Conservation (phyloP, 2,329 filamentous ascomycete species). For the Pseudogymnoascus sp. region DNA sequence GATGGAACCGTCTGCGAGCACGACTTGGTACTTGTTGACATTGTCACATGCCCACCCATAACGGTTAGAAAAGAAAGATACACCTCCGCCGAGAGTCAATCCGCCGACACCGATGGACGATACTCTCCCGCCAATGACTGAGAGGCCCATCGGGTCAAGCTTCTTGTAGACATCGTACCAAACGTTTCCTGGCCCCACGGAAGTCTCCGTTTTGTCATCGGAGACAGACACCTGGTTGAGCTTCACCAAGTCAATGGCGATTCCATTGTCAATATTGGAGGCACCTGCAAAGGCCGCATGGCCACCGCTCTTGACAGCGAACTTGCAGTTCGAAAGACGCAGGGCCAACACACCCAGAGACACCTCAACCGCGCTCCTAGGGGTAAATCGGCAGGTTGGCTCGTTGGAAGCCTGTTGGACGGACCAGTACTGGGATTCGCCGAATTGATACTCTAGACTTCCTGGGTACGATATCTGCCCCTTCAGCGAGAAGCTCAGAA, state of each 20-base stretch:
- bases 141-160: slow-evolving; percentile 26
- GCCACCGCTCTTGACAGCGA: slow-evolving; percentile 21
- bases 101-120: slow-evolving; percentile 18
- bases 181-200: slow-evolving; percentile 30
- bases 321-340: slow-evolving; percentile 15
- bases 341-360: slow-evolving; percentile 9
- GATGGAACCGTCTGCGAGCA: slow-evolving; percentile 27
- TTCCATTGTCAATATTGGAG: slow-evolving; percentile 41
- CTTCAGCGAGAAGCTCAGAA: slow-evolving; percentile 12
- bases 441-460: slow-evolving; percentile 12
- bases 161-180: slow-evolving; percentile 33
- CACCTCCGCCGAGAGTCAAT: slow-evolving; percentile 16
- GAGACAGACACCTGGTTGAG: slow-evolving; percentile 21
- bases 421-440: slow-evolving; percentile 16
- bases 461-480: slow-evolving; percentile 16
- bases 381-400: slow-evolving; percentile 16
- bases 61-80: slow-evolving; percentile 18
- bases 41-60: slow-evolving; percentile 20
- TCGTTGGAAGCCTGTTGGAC: slow-evolving; percentile 13
- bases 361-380: neutral
- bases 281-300: slow-evolving; percentile 33
- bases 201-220: slow-evolving; percentile 22
- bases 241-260: slow-evolving; percentile 40
- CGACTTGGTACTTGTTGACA: slow-evolving; percentile 19
- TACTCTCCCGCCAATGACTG: slow-evolving; percentile 33